Conservation (phyloP, 2,329 filamentous ascomycete species). For the Sarocladiaceae sp. region DNA sequence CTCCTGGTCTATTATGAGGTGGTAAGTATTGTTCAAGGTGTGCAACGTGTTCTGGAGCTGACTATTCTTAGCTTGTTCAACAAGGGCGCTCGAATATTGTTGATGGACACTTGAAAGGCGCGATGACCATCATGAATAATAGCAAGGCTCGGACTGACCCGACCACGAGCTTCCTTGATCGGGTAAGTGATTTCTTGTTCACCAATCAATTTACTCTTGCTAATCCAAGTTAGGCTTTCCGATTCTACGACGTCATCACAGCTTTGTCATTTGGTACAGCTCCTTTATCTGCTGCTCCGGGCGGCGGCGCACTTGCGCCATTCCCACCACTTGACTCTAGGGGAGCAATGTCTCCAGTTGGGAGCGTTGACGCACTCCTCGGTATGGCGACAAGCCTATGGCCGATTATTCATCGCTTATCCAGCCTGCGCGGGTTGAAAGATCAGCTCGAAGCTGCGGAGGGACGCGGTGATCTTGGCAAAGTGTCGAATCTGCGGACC, state of each 20-base stretch:
- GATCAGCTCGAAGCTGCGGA: conserved; percentile 44
- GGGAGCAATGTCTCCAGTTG: conserved; percentile 40
- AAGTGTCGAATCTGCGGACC: conserved; percentile 42
- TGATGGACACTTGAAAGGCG: conserved; percentile 57
- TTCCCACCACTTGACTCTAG: conserved; percentile 42
- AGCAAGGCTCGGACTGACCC: conserved; percentile 40
- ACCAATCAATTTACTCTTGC: not conserved
- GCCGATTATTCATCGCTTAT: conserved; percentile 60
- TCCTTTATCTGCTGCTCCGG: conserved; percentile 48
- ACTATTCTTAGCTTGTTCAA: conserved; percentile 50
- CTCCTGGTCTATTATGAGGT: conserved; percentile 61
- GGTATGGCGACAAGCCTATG: conserved; percentile 59
- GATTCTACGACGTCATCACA: conserved; percentile 62
- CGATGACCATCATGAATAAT: conserved; percentile 55
- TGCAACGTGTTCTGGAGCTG: not conserved
- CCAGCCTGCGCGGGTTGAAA: conserved; percentile 50
- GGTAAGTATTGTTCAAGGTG: conserved; percentile 33
- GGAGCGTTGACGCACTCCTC: conserved; percentile 54
- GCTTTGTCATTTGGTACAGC: conserved; percentile 57
- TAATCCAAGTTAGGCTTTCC: conserved; percentile 46
- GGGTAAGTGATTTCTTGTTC: conserved; percentile 33
- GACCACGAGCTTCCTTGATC: conserved; percentile 54
- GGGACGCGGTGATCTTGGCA: conserved; percentile 34
- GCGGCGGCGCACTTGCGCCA: conserved; percentile 40
- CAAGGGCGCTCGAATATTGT: conserved; percentile 56